Percentiles rank a stretch among this genome's conserved stretches.
phyloP scores from a whole-genome alignment of 2,329 filamentous ascomycete species.

The Phialophora expanda region DNA sequence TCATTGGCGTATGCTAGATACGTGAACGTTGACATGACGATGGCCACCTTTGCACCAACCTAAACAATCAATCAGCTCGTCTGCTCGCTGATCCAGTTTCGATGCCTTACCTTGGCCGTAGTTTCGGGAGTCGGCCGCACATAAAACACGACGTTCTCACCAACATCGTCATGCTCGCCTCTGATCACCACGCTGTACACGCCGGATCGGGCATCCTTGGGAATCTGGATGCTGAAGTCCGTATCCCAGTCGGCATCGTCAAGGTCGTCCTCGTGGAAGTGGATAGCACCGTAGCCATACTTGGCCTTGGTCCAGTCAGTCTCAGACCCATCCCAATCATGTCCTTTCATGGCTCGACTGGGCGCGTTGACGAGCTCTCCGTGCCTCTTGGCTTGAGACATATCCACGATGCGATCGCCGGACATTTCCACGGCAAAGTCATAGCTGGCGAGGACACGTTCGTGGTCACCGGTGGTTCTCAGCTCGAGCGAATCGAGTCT shows the following conservation, averaged over 20 bases:
- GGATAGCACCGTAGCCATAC: conserved; percentile 48
- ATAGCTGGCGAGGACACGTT: conserved; percentile 20
- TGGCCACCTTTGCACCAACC: conserved; percentile 36
- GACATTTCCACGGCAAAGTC: conserved; percentile 30
- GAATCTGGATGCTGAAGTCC: conserved; percentile 43
- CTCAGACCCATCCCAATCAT: conserved; percentile 45
- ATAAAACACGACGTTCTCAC: conserved; percentile 9
- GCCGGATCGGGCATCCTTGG: conserved; percentile 38
- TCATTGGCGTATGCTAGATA: conserved; percentile 51
- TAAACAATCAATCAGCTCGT: conserved; percentile 43
- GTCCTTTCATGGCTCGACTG: conserved; percentile 44
- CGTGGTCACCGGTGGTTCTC: conserved; percentile 20
- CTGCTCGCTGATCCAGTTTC: conserved; percentile 28
- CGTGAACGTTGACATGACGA: conserved; percentile 47
- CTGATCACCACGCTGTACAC: conserved; percentile 43
- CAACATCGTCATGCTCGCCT: conserved; percentile 46
- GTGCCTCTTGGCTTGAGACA: conserved; percentile 40
- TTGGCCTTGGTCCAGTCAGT: conserved; percentile 45
- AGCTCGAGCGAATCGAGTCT: conserved; percentile 20
- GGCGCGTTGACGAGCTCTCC: conserved; percentile 46
- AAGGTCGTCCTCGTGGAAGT: conserved; percentile 49
- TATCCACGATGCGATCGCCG: conserved; percentile 40
- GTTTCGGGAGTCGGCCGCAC: background rate
- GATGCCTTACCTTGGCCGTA: too few relatives aligned
- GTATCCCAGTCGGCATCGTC: conserved; percentile 48